These are phyloP conservation scores for Tylopilus sp. DNA, from an alignment of 768 basidiomycete genomes.

Conservation along the genomic window DNA sequence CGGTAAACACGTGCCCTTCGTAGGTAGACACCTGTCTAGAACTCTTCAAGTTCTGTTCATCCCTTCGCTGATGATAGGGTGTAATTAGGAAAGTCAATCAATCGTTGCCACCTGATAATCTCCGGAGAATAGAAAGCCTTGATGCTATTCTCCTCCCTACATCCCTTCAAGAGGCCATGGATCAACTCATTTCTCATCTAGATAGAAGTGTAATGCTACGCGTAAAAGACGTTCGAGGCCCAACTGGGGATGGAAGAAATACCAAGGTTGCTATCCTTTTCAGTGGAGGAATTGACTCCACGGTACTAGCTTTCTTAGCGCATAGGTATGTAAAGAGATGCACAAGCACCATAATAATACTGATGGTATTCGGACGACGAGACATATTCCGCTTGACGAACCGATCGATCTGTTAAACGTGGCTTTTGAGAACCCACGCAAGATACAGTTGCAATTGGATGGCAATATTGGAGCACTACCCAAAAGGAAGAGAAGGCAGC, in stretches of 20 bases:
- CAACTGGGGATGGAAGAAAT: slow-evolving; percentile 34
- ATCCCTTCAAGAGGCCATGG: slow-evolving; percentile 35
- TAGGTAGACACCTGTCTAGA: slow-evolving; percentile 10
- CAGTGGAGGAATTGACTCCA: slow-evolving; percentile 95
- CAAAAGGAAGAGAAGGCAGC: slow-evolving; percentile 42
- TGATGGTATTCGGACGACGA: slow-evolving; percentile 27
- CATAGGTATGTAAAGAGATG: slow-evolving; percentile 48
- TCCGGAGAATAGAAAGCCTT: slow-evolving; percentile 28
- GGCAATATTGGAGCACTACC: slow-evolving; percentile 45
- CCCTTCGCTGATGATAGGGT: slow-evolving; percentile 35
- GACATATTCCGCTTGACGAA: slow-evolving; percentile 70
- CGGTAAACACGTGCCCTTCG: slow-evolving; percentile 18
- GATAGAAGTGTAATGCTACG: slow-evolving; percentile 65
- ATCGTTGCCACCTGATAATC: slow-evolving; percentile 42
- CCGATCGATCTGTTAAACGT: slow-evolving; percentile 93
- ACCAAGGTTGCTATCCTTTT: slow-evolving; percentile 83
- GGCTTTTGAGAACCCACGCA: slow-evolving; percentile 93
- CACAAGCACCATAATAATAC: neutral
- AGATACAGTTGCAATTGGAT: slow-evolving; percentile 47
- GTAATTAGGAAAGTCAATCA: slow-evolving; percentile 44
- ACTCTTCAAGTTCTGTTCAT: neutral
- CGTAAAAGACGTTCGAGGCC: slow-evolving; percentile 64
- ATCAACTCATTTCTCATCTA: slow-evolving; percentile 51
- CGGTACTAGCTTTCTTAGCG: slow-evolving; percentile 76
- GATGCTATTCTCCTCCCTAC: slow-evolving; percentile 32